These are phyloP conservation scores for Gigaspora rosea DNA, from an alignment of 192 early-diverging fungal species.

Conservation along the genomic window DNA sequence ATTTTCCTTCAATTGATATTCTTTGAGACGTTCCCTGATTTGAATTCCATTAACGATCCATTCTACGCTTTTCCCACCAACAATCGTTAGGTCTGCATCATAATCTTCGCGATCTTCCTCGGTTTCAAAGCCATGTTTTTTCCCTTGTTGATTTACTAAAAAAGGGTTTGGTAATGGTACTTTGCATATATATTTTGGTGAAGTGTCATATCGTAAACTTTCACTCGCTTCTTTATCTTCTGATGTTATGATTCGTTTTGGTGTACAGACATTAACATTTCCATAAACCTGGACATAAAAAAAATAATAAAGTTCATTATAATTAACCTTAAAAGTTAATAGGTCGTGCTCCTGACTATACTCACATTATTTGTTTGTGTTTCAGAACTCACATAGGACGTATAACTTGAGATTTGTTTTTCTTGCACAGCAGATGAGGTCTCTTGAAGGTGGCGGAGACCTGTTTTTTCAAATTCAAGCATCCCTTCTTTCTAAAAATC, in stretches of 20 bases:
- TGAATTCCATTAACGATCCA: constrained; percentile 19
- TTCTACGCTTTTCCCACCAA: neutral
- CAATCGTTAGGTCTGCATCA: neutral
- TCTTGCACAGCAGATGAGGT: constrained; percentile 2
- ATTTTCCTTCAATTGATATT: constrained; percentile 24
- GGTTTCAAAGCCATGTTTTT: neutral
- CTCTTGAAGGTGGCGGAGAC: neutral
- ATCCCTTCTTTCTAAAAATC: constrained; percentile 18
- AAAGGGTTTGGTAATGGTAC: neutral
- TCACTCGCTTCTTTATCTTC: neutral
- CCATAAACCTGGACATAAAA: neutral
- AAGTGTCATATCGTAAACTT: neutral
- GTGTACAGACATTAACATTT: constrained; percentile 1
- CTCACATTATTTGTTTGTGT: constrained; percentile 19
- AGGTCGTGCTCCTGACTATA: neutral
- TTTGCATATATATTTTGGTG: constrained; percentile 9
- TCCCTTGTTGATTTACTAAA: constrained; percentile 8
- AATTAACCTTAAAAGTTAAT: constrained; percentile 12
- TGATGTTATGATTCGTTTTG: neutral
- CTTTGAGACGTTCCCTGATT: constrained; percentile 15
- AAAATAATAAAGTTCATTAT: constrained; percentile 16
- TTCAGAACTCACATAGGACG: neutral
- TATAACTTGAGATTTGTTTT: constrained; percentile 22
- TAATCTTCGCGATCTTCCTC: constrained; percentile 6
- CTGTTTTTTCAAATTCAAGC: constrained; percentile 6